Evolutionary conservation across 2,329 filamentous ascomycete genomes (phyloP).

Genomic region (Aspergillus sergii): DNA sequence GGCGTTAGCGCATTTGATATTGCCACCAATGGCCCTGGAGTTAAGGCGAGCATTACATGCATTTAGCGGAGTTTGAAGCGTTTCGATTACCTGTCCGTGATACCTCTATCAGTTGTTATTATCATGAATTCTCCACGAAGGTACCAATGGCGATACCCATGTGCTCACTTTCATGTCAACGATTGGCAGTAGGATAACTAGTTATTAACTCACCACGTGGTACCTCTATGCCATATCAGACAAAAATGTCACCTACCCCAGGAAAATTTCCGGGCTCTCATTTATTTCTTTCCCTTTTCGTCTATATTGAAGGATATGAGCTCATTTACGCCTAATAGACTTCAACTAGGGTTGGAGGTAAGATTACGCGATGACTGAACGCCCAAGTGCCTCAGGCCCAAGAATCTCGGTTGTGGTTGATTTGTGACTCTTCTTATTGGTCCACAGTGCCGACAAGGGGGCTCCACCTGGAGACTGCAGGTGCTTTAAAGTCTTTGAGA

Average conservation of each 20-base stretch:
- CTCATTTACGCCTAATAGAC: background rate
- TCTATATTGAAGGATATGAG: background rate
- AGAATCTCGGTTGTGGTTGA: background rate
- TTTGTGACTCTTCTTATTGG: background rate
- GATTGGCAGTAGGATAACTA: background rate
- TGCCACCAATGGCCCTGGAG: background rate
- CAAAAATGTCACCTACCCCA: background rate
- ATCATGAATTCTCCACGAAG: background rate
- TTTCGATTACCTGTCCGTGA: background rate
- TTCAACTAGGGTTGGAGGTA: background rate
- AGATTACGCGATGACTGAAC: background rate
- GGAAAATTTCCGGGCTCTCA: background rate
- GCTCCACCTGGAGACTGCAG: background rate
- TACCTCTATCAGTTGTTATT: background rate
- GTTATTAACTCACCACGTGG: background rate
- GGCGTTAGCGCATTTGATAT: background rate
- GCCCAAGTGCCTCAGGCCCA: background rate
- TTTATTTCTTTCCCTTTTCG: background rate
- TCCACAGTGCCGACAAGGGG: background rate
- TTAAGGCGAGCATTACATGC: background rate
- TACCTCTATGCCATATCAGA: background rate
- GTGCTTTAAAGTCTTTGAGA: slow-evolving; percentile 19
- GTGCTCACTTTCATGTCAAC: background rate
- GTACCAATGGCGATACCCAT: background rate
- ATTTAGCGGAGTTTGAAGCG: background rate